A percentile compares a stretch with the other conserved stretches of the same genome.
Conservation (phyloP, 495 filamentous ascomycete species). For the Usnea hakonensis region DNA sequence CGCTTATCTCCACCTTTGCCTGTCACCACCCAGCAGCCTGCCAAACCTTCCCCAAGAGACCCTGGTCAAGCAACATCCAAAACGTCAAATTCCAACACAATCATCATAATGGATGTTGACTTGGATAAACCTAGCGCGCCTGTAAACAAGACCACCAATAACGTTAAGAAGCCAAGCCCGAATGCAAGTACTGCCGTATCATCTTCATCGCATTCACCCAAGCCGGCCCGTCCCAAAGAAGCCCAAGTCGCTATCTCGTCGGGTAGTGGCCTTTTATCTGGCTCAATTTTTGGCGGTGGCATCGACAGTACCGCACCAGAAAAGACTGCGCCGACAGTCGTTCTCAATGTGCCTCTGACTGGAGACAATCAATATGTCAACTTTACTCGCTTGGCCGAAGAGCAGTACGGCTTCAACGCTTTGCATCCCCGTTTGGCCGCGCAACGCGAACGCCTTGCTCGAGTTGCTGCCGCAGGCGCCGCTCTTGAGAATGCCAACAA, state of each 20-base stretch:
- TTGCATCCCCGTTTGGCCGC: conserved; percentile 85
- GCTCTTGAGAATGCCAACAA: conserved; percentile 62
- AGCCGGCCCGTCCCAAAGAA: conserved; percentile 47
- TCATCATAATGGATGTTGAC: conserved; percentile 14
- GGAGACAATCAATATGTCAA: conserved; percentile 86
- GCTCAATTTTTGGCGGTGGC: conserved; percentile 51
- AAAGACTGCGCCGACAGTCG: conserved; percentile 67
- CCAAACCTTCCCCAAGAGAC: conserved; percentile 20
- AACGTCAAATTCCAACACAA: background rate
- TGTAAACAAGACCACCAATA: background rate
- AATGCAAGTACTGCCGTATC: conserved; percentile 40
- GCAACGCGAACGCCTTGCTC: conserved; percentile 68
- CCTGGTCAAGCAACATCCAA: conserved; percentile 1
- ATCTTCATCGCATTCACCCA: conserved; percentile 54
- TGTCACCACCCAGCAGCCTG: conserved; percentile 22
- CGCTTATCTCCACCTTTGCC: conserved; percentile 23
- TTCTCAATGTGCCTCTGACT: conserved; percentile 71
- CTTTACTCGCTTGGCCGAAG: conserved; percentile 87
- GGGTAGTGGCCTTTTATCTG: conserved; percentile 61
- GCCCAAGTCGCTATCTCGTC: conserved; percentile 48
- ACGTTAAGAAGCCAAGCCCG: conserved; percentile 30
- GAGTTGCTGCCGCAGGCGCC: conserved; percentile 76
- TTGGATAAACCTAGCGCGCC: conserved; percentile 16
- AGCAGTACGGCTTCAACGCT: conserved; percentile 88
- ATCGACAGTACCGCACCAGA: conserved; percentile 34